Evolutionary conservation across 2,329 filamentous ascomycete species (phyloP), one percentile per base, ranked within the genome.

Genomic region (Didymella lethalis): DNA sequence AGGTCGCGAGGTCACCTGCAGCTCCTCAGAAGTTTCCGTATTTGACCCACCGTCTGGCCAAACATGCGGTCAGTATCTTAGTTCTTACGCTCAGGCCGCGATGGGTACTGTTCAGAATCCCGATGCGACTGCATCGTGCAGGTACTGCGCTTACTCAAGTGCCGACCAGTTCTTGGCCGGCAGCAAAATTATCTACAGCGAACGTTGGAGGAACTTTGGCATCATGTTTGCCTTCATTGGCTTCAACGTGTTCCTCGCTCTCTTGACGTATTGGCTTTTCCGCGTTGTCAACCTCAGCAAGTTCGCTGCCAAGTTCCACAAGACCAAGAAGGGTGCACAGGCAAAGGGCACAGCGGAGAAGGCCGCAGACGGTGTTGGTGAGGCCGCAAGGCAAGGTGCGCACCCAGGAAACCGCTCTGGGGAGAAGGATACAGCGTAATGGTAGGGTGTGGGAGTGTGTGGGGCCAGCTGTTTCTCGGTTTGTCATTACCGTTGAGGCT

Each of bases 181-280:
- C 1, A 74, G 79, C 5, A 73, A 68, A 18, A 82, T 82, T 49
- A 73, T 74, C 57, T 86, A 78, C 67, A 62, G 66, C 0, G 75
- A 85, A 28, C 76, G 86, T 2, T 91, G 89, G 88, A 81, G 88
- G 43, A 90, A 92, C 70, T 91, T 87, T 57, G 90, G 89, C 1
- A 80, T 92, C 40, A 78, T 91, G 68, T 91, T 87, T 84, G 86
- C 80, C 0, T 92, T 84, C 65, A 83, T 91, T 38, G 59, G 77
- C 0, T 89, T 91, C 74, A 90, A 91, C 66, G 82, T 90, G 38
- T 75, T 76, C 38, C 77, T 82, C 2, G 87, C 88, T 0, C 78
- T 90, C 2, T 62, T 81, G 11, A 75, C 88, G 0, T 92, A 92
- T 75, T 92, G 67, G 51, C 23, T 70, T 1, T 74, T 76, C 60